A percentile compares a stretch with the other conserved stretches of the same genome.
phyloP scores from a whole-genome alignment of 202 grass and related monocot species.

The Hordeum pubiflorum region DNA sequence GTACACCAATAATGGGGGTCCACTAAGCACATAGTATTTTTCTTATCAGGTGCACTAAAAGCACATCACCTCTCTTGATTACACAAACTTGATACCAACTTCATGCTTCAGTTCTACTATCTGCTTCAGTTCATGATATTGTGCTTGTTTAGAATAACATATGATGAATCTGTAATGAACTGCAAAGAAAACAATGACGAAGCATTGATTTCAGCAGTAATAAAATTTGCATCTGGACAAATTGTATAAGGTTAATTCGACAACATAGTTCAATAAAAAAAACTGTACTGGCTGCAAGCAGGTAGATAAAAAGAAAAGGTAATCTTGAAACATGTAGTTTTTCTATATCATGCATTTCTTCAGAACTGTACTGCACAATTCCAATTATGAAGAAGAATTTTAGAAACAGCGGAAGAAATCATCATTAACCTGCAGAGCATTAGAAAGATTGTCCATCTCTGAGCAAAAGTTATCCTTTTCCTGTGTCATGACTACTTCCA shows the following conservation, averaged over 20 bases:
- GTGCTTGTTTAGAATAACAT: neutral
- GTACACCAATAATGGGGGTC: neutral
- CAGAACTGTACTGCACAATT: neutral
- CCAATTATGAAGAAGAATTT: neutral
- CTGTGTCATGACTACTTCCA: conserved; percentile 47
- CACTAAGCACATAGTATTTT: neutral
- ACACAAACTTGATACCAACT: conserved; percentile 1
- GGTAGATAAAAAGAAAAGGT: neutral
- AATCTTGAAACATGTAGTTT: conserved; percentile 4
- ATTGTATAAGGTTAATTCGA: neutral
- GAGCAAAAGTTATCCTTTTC: conserved; percentile 53
- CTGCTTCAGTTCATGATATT: conserved; percentile 12
- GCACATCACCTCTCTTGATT: neutral
- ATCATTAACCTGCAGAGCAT: conserved; percentile 44
- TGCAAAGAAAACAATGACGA: neutral
- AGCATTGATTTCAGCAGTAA: conserved; percentile 11
- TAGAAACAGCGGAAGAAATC: neutral
- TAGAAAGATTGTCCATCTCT: conserved; percentile 46
- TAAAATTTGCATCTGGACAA: neutral
- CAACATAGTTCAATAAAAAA: neutral
- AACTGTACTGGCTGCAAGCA: neutral
- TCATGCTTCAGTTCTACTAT: neutral
- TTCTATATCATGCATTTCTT: neutral
- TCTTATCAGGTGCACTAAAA: neutral
- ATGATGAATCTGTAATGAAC: neutral